These are phyloP conservation scores for Telfairia occidentalis DNA, from an alignment of 331 rosid species.

Conservation along the genomic window DNA sequence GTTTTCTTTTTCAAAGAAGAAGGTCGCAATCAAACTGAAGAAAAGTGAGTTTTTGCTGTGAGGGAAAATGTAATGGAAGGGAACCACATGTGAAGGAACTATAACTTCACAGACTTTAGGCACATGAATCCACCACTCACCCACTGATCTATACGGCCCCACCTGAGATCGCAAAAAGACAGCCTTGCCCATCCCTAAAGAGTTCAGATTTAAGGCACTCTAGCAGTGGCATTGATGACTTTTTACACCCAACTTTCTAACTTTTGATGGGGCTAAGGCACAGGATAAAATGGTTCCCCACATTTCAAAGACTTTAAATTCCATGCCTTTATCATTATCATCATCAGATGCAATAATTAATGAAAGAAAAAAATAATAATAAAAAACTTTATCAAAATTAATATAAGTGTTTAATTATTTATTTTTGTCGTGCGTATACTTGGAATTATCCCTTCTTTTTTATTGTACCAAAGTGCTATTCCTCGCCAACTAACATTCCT, in stretches of 20 bases:
- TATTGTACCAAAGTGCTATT: background rate
- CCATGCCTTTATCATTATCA: background rate
- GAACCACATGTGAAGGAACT: slow-evolving; percentile 8
- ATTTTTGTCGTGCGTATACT: background rate
- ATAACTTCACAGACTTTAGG: slow-evolving; percentile 9
- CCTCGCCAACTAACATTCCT: slow-evolving; percentile 11
- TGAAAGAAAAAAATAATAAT: background rate
- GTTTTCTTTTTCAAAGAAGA: background rate
- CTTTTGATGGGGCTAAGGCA: background rate
- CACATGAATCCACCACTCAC: slow-evolving; percentile 9
- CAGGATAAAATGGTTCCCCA: slow-evolving; percentile 3
- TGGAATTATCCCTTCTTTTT: slow-evolving; percentile 2
- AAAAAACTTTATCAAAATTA: background rate
- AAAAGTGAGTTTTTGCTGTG: background rate
- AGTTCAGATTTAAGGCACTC: background rate
- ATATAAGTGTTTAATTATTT: background rate
- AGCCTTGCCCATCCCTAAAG: background rate
- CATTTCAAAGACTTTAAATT: background rate
- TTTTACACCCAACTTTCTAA: background rate
- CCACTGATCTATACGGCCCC: background rate
- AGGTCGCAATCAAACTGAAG: slow-evolving; percentile 5
- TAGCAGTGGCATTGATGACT: background rate
- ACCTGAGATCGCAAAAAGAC: background rate
- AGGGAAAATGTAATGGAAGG: background rate
- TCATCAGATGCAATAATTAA: background rate